phyloP scores from a whole-genome alignment of 345 rosid species.

The Laguncularia racemosa region DNA sequence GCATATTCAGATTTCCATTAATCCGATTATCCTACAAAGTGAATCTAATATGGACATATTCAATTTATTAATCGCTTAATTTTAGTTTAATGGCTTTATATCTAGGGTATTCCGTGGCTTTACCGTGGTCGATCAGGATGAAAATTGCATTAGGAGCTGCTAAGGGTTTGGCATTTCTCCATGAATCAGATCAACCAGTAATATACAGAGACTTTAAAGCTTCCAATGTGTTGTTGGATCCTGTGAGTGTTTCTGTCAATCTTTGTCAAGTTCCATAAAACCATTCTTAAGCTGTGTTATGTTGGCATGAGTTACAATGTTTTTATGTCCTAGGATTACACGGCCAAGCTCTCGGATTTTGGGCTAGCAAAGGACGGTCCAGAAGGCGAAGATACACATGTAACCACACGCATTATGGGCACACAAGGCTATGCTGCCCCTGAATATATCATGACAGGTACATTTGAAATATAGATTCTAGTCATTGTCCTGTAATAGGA shows the following conservation, averaged over 20 bases:
- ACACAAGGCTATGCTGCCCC: conserved; percentile 38
- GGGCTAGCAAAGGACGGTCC: conserved; percentile 38
- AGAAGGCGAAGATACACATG: conserved; percentile 31
- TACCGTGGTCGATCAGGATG: conserved; percentile 35
- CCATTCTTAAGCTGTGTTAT: neutral
- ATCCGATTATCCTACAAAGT: neutral
- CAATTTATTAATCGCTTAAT: neutral
- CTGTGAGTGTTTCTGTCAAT: conserved; percentile 12
- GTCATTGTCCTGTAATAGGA: no score
- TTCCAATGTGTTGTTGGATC: conserved; percentile 28
- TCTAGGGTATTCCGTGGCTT: conserved; percentile 22
- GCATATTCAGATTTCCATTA: no score
- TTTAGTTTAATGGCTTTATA: neutral
- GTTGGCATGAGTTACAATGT: neutral
- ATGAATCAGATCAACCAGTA: conserved; percentile 28
- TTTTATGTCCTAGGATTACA: conserved; percentile 19
- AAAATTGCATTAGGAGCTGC: conserved; percentile 38
- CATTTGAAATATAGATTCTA: no score
- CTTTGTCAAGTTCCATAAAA: neutral
- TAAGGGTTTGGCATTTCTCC: conserved; percentile 29
- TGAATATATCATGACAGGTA: conserved; percentile 36
- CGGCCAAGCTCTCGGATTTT: conserved; percentile 30
- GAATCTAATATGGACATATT: neutral
- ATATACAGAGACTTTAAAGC: conserved; percentile 31
- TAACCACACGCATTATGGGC: conserved; percentile 28